Evolutionary conservation across 768 basidiomycete genomes (phyloP), one percentile per base, ranked within the genome.

Genomic region (Bullera alba): DNA sequence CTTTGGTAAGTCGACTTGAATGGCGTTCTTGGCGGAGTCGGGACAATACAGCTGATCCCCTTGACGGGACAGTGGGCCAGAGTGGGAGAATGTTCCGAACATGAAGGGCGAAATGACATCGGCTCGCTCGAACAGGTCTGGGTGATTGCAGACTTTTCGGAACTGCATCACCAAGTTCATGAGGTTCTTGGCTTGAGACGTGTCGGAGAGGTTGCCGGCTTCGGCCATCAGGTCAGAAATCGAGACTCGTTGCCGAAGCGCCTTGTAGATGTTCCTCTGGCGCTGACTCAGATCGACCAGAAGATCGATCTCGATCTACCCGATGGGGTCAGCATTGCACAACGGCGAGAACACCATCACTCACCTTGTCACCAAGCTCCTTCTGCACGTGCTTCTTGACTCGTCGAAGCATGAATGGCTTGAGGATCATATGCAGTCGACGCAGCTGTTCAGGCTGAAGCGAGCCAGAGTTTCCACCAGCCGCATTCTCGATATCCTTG

Each of bases 161-260:
- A 97, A 97, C 71, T 99, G 95, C 95, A 99, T 99, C 55, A 99
- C 95, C 53, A 99, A 79, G 73, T 97, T 99, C 93, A 97, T 97
- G 53, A 99, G 76, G 5, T 90, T 88, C 46, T 89, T 83, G 45
- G 91, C 89, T 26, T 87, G 88, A 58, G 91, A 87, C 5, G 82
- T 86, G 61, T 89, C 86, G 30, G 58, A 58, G 53, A 89, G 82
- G 58, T 87, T 87, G 3, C 87, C 83, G 8, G 95, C 92, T 71
- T 95, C 92, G 61, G 86, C 86, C 42, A 99, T 77, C 29, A 99
- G 81, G 68, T 97, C 95, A 15, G 88, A 82, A 46, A 99, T 84
- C 41, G 93, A 96, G 32, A 96, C 89, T 65, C 93, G 92, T 38
- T 88, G 85, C 16, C 92, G 79, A 39, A 99, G 76, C 16, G 84